Base-by-base conservation (phyloP, 345 rosid genomes). In the Laguncularia racemosa region DNA sequence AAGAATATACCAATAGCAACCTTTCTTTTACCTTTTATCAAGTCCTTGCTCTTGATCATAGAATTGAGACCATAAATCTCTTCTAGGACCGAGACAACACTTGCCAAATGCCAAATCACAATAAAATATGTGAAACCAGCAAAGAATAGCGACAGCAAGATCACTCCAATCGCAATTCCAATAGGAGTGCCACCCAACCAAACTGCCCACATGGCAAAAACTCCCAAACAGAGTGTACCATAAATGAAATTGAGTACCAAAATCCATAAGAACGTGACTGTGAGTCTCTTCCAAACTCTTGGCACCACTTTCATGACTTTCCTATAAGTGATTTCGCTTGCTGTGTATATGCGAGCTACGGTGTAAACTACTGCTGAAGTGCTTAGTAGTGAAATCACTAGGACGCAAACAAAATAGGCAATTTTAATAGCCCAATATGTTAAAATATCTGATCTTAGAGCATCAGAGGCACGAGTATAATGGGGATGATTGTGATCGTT, bases 11-110 rank as follows among this genome's bases (percentile, higher is more conserved):
- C 47, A 9, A 9, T 23, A 0, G 77, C 63, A 2, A 72, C 20
- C 49, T 66, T 57, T 46, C 55, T 64, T 59, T 84, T 84, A 7
- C 84, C 84, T 55, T 67, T 73, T 0, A 81, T 68, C 45, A 84
- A 47, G 0, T 43, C 60, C 44, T 60, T 74, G 63, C 76, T 67
- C 69, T 76, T 84, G 20, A 18, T 40, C 80, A 84, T 70, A 4
- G 84, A 86, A n/a, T 67, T 59, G 40, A 76, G 18, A 11, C 89
- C 89, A 4, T 64, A 58, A 2, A 53, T 59, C 17, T 78, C 78
- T 62, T 83, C 86, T 48, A 83, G 10, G 2, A 80, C 82, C 0
- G 86, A 78, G 33, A 83, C 77, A 12, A 83, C 89, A 20, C 75
- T 65, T 0, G 81, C 84, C 64, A 83, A 23, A 33, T 76, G 78